Percentiles rank a stretch among this genome's conserved stretches.
phyloP scores from a whole-genome alignment of 179 eudicot species.

The Sideroxylon spinosum region DNA sequence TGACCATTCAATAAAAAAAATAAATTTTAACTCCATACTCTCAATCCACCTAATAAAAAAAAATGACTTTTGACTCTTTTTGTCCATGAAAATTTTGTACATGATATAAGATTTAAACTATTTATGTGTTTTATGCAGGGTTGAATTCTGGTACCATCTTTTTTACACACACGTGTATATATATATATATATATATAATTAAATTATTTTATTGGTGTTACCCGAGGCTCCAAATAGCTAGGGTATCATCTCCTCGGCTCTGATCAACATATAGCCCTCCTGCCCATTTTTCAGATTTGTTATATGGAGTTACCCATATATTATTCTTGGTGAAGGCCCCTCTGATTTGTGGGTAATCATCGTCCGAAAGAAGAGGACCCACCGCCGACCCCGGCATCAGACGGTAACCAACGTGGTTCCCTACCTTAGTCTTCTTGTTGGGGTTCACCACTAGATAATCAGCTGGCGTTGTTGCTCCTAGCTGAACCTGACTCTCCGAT shows the following conservation, averaged over 20 bases:
- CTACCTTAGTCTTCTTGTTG: slow-evolving; percentile 32
- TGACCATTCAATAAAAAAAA: no score
- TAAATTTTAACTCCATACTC: no score
- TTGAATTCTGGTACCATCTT: no score
- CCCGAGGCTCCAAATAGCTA: slow-evolving; percentile 25
- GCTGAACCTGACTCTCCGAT: slow-evolving; percentile 23
- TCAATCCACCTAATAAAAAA: no score
- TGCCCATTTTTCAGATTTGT: slow-evolving; percentile 48
- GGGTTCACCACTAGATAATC: slow-evolving; percentile 35
- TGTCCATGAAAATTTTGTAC: no score
- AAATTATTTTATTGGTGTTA: not conserved
- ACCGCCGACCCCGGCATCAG: slow-evolving; percentile 23
- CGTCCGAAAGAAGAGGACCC: slow-evolving; percentile 20
- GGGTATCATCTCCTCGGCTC: slow-evolving; percentile 36
- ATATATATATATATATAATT: no score
- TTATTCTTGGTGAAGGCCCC: slow-evolving; percentile 32
- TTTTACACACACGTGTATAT: no score
- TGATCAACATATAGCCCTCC: slow-evolving; percentile 34
- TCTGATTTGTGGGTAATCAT: slow-evolving; percentile 35
- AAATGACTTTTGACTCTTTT: no score
- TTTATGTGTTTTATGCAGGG: no score
- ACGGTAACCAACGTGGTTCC: slow-evolving; percentile 34
- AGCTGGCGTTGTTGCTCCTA: not conserved
- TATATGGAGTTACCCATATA: slow-evolving; percentile 43
- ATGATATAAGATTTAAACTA: no score